phyloP scores from a whole-genome alignment of 805 yeast genomes.

The Saccharomycopsis sp. region DNA sequence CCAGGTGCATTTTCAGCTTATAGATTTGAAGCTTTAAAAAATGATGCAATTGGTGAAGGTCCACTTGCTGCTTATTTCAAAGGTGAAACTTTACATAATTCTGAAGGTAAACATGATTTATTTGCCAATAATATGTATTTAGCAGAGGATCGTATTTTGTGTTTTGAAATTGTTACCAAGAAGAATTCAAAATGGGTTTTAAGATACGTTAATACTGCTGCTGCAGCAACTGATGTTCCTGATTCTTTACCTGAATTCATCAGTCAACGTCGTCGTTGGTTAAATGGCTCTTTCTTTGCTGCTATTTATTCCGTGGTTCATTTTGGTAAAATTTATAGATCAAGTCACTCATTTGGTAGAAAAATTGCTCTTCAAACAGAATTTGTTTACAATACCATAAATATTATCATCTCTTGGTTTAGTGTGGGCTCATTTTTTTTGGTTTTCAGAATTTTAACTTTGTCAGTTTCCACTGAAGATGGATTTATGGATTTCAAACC shows the following conservation, averaged over 20 bases:
- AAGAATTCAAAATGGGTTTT: conserved; percentile 48
- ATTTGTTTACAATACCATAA: conserved; percentile 43
- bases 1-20: conserved; percentile 67
- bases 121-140: conserved; percentile 61
- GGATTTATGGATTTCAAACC: conserved; percentile 31
- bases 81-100: conserved; percentile 50
- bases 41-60: conserved; percentile 38
- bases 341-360: conserved; percentile 42
- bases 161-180: conserved; percentile 56
- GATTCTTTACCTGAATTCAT: conserved; percentile 51
- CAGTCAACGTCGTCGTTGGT: conserved; percentile 58
- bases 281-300: conserved; percentile 62
- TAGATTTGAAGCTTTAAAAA: conserved; percentile 46
- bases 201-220: conserved; percentile 50
- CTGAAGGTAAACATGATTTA: conserved; percentile 51
- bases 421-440: conserved; percentile 52
- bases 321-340: conserved; percentile 43
- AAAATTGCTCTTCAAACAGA: conserved; percentile 43
- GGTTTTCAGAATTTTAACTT: conserved; percentile 53
- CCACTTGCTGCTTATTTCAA: conserved; percentile 59
- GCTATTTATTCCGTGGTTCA: conserved; percentile 46
- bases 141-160: conserved; percentile 60
- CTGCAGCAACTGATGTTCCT: conserved; percentile 64
- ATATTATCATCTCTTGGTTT: conserved; percentile 51
- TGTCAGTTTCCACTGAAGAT: conserved; percentile 38